Conservation (phyloP, 2,329 filamentous ascomycete genomes). For the Stemphylium vesicarium region DNA sequence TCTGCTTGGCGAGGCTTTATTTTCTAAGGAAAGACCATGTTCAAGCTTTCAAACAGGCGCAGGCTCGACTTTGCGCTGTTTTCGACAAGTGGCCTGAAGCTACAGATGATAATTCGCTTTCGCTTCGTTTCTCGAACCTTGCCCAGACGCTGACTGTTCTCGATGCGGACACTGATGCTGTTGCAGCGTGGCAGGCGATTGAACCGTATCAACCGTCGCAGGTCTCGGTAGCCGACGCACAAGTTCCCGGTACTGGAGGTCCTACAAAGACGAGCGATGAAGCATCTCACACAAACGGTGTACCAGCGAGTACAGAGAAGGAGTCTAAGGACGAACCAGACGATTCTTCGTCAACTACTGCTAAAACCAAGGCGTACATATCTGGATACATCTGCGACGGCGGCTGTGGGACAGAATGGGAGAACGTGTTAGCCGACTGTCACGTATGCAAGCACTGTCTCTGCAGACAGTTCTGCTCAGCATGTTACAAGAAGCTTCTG, state of each 20-base stretch:
- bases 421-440: background rate
- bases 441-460: background rate
- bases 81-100: slow-evolving; percentile 4
- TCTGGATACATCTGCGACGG: background rate
- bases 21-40: background rate
- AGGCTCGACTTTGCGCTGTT: background rate
- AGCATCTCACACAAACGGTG: background rate
- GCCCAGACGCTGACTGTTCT: background rate
- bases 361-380: background rate
- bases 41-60: background rate
- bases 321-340: background rate
- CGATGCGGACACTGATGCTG: background rate
- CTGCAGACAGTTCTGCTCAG: background rate
- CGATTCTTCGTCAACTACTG: background rate
- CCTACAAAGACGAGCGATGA: background rate
- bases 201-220: background rate
- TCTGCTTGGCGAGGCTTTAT: background rate
- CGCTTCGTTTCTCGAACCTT: background rate
- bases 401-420: background rate
- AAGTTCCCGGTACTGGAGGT: background rate
- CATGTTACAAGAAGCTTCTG: background rate
- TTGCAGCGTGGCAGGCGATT: slow-evolving; percentile 4
- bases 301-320: background rate
- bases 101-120: background rate
- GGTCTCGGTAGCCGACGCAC: no score